Evolutionary conservation across 805 yeast species (phyloP), one percentile per base, ranked within the genome.

Genomic region (Pichia deserticola): DNA sequence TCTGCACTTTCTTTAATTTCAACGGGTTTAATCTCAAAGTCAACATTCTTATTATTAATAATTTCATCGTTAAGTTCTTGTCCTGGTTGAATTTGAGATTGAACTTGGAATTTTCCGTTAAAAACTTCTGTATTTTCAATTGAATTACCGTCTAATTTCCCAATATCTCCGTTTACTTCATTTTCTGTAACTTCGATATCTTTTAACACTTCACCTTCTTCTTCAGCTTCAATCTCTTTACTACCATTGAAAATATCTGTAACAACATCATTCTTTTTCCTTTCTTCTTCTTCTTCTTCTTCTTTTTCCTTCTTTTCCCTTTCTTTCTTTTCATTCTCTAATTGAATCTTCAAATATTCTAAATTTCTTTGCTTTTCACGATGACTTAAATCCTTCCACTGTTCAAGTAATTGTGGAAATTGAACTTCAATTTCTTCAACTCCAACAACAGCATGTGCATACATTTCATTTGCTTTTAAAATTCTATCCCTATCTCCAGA

Each of bases 361-460:
- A 67, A 66, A 56, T 78, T 81, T 57, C 82, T 77, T 40, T 67
- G 66, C 33, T 74, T 61, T 59, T 88, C 96, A 54, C 97, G 74
- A 45, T 69, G 72, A 51, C 84, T 75, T 61, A 90, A 72, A 20
- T 79, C 84, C 54, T 78, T 82, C 70, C 98, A 93, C 41, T 89
- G 88, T 40, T 77, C 76, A 28, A 84, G 61, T 50, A 93, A 83
- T 36, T 80, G 86, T 1, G 92, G 84, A 45, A 73, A 77, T 33
- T 58, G 65, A 4, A 75, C 69, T 45, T 84, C 80, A 57, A 90
- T 81, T 55, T 93, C 99, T 58, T 93, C 99, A 47, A 93, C 77
- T 6, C 95, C 95, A 62, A 93, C 95, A 65, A 89, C 96, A 0
- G 96, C 96, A 68, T 93, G 90, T 11, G 97, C 95, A 62, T 78